phyloP scores from a whole-genome alignment of 2,329 filamentous ascomycete species.

The Drechslera avenae region DNA sequence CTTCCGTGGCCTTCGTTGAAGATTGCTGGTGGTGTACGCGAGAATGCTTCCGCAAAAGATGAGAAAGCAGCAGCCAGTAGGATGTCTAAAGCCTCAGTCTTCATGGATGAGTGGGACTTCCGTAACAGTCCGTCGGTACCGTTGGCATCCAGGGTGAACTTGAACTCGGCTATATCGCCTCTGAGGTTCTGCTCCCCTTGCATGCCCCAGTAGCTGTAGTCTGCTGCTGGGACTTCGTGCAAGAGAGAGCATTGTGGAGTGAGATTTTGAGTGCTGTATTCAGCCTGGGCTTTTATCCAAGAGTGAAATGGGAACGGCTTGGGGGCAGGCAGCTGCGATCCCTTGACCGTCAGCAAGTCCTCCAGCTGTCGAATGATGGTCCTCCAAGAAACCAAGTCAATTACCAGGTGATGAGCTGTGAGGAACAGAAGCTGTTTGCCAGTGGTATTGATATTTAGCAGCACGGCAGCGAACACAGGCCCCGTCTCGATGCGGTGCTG shows the following conservation, averaged over 20 bases:
- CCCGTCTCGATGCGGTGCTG: slow-evolving; percentile 2
- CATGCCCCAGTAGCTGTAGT: slow-evolving; percentile 8
- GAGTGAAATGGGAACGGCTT: slow-evolving; percentile 13
- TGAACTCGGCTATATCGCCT: slow-evolving; percentile 2
- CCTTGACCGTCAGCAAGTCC: slow-evolving; percentile 7
- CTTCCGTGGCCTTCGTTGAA: slow-evolving; percentile 23
- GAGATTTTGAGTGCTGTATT: neutral
- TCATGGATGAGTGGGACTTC: neutral
- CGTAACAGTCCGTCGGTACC: neutral
- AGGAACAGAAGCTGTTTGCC: slow-evolving; percentile 17
- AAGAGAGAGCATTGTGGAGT: neutral
- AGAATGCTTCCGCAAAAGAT: neutral
- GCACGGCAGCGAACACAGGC: slow-evolving; percentile 24
- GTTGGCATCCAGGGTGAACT: neutral
- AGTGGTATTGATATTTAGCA: slow-evolving; percentile 24
- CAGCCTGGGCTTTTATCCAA: slow-evolving; percentile 13
- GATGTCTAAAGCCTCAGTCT: neutral
- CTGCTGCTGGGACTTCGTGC: neutral
- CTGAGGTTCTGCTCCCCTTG: slow-evolving; percentile 3
- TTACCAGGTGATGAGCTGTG: slow-evolving; percentile 36
- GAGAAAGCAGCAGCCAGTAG: neutral
- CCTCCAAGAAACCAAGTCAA: slow-evolving; percentile 54
- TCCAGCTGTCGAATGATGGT: slow-evolving; percentile 51
- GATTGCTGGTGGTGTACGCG: neutral
- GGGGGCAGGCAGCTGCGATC: neutral